phyloP scores from a whole-genome alignment of 2,329 filamentous ascomycete species.

The Colletotrichum sp. region DNA sequence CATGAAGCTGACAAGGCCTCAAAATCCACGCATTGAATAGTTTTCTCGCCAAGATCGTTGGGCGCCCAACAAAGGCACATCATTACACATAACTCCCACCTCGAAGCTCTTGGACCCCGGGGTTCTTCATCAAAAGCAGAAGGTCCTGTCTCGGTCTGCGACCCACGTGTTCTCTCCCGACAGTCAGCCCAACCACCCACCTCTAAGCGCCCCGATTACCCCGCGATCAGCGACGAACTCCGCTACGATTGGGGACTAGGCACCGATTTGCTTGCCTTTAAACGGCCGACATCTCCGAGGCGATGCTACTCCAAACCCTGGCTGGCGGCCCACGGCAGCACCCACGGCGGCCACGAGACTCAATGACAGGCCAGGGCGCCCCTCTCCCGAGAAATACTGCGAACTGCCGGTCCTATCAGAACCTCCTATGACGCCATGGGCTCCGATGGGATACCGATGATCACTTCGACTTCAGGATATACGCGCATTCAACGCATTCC shows the following conservation, averaged over 20 bases:
- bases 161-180: conserved; percentile 5
- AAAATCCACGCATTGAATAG: neutral
- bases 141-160: neutral
- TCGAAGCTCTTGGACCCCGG: neutral
- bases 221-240: conserved; percentile 6
- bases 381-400: neutral
- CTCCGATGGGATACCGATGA: neutral
- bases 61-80: neutral
- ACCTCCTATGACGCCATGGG: neutral
- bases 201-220: neutral
- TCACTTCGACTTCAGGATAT: neutral
- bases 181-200: neutral
- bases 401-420: conserved; percentile 14
- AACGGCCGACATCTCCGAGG: neutral
- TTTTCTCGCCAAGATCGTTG: neutral
- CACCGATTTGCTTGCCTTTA: conserved; percentile 3
- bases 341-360: neutral
- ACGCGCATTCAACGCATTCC: neutral
- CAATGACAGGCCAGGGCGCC: neutral
- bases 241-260: neutral
- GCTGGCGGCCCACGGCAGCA: neutral
- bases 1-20: neutral
- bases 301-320: neutral
- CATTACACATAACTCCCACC: neutral
- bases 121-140: neutral